Conservation (phyloP, 2,329 filamentous ascomycete genomes). For the Arachnopeziza araneosa region DNA sequence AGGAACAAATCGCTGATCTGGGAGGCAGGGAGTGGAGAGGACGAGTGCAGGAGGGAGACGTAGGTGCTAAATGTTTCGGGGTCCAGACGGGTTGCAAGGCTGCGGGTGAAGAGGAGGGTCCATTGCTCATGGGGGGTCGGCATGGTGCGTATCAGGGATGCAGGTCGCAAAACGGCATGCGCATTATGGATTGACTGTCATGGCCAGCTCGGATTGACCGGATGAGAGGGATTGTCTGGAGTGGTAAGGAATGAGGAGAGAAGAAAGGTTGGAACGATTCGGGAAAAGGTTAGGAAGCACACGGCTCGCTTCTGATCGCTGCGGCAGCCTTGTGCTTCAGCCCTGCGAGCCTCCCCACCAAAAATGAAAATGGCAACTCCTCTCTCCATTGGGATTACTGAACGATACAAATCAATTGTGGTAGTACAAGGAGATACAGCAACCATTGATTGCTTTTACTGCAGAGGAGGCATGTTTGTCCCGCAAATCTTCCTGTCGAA, state of each 20-base stretch:
- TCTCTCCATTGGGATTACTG: too few species aligned
- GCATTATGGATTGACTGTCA: not conserved
- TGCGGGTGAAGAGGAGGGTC: slow-evolving; percentile 45
- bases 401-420: not conserved
- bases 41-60: slow-evolving; percentile 43
- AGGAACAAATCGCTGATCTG: slow-evolving; percentile 54
- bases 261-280: too few species aligned
- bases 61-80: slow-evolving; percentile 47
- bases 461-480: not conserved
- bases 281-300: too few species aligned
- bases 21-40: slow-evolving; percentile 46
- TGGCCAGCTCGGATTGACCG: not conserved
- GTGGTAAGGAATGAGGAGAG: too few species aligned
- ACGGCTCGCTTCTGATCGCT: too few species aligned
- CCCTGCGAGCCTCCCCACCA: too few species aligned
- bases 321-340: too few species aligned
- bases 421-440: not conserved
- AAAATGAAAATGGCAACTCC: too few species aligned
- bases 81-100: slow-evolving; percentile 47
- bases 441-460: not conserved
- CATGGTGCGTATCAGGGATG: not conserved
- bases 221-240: not conserved
- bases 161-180: not conserved
- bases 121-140: slow-evolving; percentile 32
- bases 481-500: not conserved